Base-by-base conservation (phyloP, 2,329 filamentous ascomycete species). In the Gaeumannomyces sp. region DNA sequence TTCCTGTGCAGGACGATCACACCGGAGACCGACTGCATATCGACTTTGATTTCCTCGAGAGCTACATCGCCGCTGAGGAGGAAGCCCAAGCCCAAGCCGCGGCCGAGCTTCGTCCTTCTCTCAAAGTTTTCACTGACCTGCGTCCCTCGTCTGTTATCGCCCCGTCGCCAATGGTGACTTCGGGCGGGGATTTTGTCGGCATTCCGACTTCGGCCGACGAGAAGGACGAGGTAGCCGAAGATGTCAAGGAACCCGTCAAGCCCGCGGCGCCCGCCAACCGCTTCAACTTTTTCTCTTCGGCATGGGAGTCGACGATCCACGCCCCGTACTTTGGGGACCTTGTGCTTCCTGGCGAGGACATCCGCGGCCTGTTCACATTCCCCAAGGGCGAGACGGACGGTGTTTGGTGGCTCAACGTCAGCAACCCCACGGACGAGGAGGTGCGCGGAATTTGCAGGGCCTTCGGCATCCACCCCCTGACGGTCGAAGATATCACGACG, bases 321-420 rank as follows among this genome's bases (percentile, higher is more conserved):
- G 92, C 94, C 22, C 85, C 91, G 1, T 92, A 96, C 70, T 85
- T 99, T 68, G 92, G 92, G 27, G 94, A 93, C 71, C 84, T 97
- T 11, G 85, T 97, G 5, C 87, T 97, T 65, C 93, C 93, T 2
- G 94, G 93, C 11, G 95, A 97, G 75, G 90, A 90, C 65, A 90
- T 98, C 71, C 89, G 92, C 38, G 92, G 93, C 65, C 85, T 99
- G 14, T 99, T 99, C 74, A 80, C 82, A 38, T 79, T 88, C 45
- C 86, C 86, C 8, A 86, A 82, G 63, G 82, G 83, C 35, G 85
- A 87, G 67, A 76, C 79, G 2, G 83, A 93, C 70, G 94, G 94
- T 71, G 93, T 97, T n/a, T 99, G 94, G 93, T 99, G 95, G 95
- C 83, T 99, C 62, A 96, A 99, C 72, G 89, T 97, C 74, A 90